These are phyloP conservation scores for Abrus pulchellus DNA, from an alignment of 306 rosid genomes.

Conservation along the genomic window DNA sequence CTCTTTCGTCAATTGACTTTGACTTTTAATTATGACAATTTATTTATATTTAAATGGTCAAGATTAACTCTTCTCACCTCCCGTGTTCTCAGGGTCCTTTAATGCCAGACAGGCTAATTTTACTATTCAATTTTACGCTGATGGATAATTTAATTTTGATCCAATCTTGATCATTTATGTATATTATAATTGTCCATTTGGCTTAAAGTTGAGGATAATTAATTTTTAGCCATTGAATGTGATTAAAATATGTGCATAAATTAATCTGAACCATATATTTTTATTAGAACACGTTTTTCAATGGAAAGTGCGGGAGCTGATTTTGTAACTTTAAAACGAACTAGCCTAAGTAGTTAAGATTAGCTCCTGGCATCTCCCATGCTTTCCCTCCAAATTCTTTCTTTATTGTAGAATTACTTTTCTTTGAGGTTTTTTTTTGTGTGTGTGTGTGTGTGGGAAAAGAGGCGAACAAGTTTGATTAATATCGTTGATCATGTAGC, in stretches of 20 bases:
- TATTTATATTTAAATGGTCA: not conserved
- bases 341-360: not conserved
- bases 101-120: not conserved
- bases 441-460: not conserved
- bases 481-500: constrained; percentile 63
- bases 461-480: constrained; percentile 37
- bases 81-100: not conserved
- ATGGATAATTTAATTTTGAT: not conserved
- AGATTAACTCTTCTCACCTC: not conserved
- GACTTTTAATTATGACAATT: not conserved
- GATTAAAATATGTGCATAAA: too few species aligned
- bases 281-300: too few species aligned
- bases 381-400: not conserved
- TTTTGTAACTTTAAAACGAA: too few species aligned
- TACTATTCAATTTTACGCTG: not conserved
- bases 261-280: too few species aligned
- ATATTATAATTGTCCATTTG: too few species aligned
- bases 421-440: not conserved
- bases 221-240: too few species aligned
- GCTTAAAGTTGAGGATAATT: too few species aligned
- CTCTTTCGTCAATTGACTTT: constrained; percentile 3
- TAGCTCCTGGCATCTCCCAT: not conserved
- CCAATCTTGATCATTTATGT: too few species aligned
- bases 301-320: too few species aligned
- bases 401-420: not conserved